A percentile compares a stretch with the other conserved stretches of the same genome.
phyloP scores from a whole-genome alignment of 495 filamentous ascomycete species.

The Lasiosphaeria miniovina region DNA sequence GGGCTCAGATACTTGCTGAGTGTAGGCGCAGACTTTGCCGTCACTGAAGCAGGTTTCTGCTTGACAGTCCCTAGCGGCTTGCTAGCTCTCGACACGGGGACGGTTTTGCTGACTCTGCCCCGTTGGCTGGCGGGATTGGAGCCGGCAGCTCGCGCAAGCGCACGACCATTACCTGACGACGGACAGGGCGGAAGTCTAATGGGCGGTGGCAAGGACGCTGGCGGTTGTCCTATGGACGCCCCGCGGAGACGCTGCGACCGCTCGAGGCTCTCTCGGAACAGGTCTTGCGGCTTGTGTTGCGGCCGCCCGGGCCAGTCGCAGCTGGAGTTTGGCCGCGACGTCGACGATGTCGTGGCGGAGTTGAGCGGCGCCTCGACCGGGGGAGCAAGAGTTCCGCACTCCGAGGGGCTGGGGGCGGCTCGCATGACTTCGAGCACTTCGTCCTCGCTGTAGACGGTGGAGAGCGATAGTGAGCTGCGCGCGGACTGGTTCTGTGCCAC shows the following conservation, averaged over 20 bases:
- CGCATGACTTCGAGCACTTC: conserved; percentile 28
- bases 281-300: conserved; percentile 6
- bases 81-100: no score
- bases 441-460: conserved; percentile 45
- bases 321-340: conserved; percentile 1
- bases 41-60: no score
- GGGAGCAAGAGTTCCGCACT: background rate
- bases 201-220: conserved; percentile 4
- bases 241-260: conserved; percentile 13
- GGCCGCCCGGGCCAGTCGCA: conserved; percentile 10
- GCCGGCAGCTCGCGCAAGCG: background rate
- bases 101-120: no score
- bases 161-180: conserved; percentile 6
- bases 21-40: no score
- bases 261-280: conserved; percentile 18
- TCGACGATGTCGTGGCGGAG: background rate
- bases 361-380: background rate
- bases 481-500: conserved; percentile 21
- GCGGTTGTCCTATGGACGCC: conserved; percentile 9
- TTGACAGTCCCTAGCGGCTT: no score
- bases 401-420: background rate
- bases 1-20: no score
- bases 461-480: conserved; percentile 38
- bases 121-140: background rate
- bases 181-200: conserved; percentile 16